phyloP scores from a whole-genome alignment of 495 filamentous ascomycete genomes.

The Sporormia fimetaria region DNA sequence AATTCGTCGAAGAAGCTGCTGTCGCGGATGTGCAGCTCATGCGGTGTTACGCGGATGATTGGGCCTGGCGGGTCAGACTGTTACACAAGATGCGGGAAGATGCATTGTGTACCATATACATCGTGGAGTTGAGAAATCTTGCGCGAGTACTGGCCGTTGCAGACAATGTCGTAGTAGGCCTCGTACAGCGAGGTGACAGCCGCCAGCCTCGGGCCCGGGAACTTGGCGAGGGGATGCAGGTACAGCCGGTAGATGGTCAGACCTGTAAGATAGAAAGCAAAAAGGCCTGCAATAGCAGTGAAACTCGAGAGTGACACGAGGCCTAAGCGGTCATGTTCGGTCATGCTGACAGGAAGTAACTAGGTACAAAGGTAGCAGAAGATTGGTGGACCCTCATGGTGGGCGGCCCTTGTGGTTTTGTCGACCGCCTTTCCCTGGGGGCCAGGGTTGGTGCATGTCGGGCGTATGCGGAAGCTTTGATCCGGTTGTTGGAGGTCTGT shows the following conservation, averaged over 20 bases:
- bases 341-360: too few species aligned
- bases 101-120: conserved; percentile 32
- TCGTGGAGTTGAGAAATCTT: conserved; percentile 40
- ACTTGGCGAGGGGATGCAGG: conserved; percentile 27
- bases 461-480: too few species aligned
- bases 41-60: conserved; percentile 26
- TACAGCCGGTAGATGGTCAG: conserved; percentile 22
- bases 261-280: not conserved
- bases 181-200: conserved; percentile 26
- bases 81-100: not conserved
- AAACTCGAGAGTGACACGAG: not conserved
- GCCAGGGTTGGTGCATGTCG: too few species aligned
- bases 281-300: conserved; percentile 1
- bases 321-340: not conserved
- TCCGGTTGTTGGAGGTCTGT: too few species aligned
- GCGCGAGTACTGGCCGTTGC: conserved; percentile 31
- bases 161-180: conserved; percentile 38
- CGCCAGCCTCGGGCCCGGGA: conserved; percentile 28
- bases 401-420: too few species aligned
- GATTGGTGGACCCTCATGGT: too few species aligned
- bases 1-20: conserved; percentile 19
- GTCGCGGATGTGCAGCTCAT: conserved; percentile 29
- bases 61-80: conserved; percentile 14
- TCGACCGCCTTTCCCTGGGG: too few species aligned
- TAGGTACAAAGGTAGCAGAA: too few species aligned